Percentiles rank a stretch among this genome's conserved stretches.
Evolutionary conservation across 495 filamentous ascomycete species (phyloP).

Genomic region (Articulospora tetracladia): DNA sequence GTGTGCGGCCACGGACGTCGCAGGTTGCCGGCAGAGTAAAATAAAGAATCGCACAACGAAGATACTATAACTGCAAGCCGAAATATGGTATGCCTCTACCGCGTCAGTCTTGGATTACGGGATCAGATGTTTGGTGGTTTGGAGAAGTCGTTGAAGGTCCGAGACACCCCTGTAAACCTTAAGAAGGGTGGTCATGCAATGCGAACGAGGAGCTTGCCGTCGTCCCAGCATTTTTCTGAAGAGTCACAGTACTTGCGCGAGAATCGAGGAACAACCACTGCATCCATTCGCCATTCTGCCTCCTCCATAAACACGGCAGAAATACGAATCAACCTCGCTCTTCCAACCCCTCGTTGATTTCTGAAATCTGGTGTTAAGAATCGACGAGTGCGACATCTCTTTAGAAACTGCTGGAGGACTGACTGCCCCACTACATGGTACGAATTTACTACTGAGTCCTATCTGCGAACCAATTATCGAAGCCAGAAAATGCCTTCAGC

Average conservation of each 20-base stretch:
- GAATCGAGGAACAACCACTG: no score
- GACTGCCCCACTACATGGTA: not conserved
- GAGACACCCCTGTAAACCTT: not conserved
- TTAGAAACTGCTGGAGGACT: no score
- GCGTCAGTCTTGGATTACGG: not conserved
- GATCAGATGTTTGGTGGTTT: not conserved
- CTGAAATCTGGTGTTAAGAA: no score
- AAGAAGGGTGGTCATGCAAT: not conserved
- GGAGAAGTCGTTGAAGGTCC: not conserved
- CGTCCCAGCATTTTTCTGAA: not conserved
- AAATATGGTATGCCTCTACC: not conserved
- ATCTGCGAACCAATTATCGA: not conserved
- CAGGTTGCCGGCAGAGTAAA: not conserved
- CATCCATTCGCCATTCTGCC: no score
- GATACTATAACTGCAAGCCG: not conserved
- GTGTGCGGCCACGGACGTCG: not conserved
- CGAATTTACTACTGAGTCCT: not conserved
- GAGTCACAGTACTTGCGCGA: not conserved
- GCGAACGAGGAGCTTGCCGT: not conserved
- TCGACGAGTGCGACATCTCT: not conserved
- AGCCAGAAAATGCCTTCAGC: conserved; percentile 28
- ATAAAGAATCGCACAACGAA: not conserved
- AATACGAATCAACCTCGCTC: no score
- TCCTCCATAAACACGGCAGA: no score
- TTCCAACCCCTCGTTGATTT: no score